phyloP scores from a whole-genome alignment of 805 yeast genomes.

The Komagataella mondaviorum region DNA sequence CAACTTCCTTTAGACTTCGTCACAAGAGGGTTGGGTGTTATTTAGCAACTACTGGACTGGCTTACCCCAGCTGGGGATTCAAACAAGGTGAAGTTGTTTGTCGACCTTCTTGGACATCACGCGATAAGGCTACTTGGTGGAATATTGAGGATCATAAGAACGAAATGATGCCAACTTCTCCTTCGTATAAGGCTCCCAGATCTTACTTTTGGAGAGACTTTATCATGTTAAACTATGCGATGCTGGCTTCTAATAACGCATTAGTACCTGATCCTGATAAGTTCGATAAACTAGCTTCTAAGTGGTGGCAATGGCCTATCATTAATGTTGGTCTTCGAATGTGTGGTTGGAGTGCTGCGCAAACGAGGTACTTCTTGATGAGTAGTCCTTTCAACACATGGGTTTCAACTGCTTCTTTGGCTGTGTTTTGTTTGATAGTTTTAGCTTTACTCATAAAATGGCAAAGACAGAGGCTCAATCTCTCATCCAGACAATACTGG shows the following conservation, averaged over 20 bases:
- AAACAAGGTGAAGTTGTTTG: slow-evolving; percentile 87
- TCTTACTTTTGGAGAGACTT: slow-evolving; percentile 56
- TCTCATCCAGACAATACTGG: slow-evolving; percentile 8
- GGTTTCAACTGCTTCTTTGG: slow-evolving; percentile 40
- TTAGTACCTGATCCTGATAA: slow-evolving; percentile 66
- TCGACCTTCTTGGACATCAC: slow-evolving; percentile 31
- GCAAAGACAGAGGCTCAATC: slow-evolving; percentile 54
- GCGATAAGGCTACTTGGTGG: slow-evolving; percentile 69
- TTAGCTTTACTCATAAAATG: slow-evolving; percentile 30
- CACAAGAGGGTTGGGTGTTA: slow-evolving; percentile 66
- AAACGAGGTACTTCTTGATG: slow-evolving; percentile 48
- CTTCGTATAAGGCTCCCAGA: slow-evolving; percentile 24
- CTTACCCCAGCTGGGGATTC: slow-evolving; percentile 95
- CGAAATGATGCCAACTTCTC: slow-evolving; percentile 24
- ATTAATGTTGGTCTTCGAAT: slow-evolving; percentile 57
- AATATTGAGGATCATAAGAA: slow-evolving; percentile 61
- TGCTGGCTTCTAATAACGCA: slow-evolving; percentile 79
- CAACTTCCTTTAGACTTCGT: slow-evolving; percentile 69
- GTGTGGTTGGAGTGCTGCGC: slow-evolving; percentile 54
- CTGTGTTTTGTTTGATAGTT: slow-evolving; percentile 25
- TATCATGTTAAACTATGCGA: slow-evolving; percentile 57
- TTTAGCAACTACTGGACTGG: slow-evolving; percentile 67
- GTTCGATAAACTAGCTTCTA: slow-evolving; percentile 55
- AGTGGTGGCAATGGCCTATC: slow-evolving; percentile 81
- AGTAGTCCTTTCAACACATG: slow-evolving; percentile 56